Evolutionary conservation across 1,284 basidiomycete species (phyloP).

Genomic region (Puccinia brachypodii): DNA sequence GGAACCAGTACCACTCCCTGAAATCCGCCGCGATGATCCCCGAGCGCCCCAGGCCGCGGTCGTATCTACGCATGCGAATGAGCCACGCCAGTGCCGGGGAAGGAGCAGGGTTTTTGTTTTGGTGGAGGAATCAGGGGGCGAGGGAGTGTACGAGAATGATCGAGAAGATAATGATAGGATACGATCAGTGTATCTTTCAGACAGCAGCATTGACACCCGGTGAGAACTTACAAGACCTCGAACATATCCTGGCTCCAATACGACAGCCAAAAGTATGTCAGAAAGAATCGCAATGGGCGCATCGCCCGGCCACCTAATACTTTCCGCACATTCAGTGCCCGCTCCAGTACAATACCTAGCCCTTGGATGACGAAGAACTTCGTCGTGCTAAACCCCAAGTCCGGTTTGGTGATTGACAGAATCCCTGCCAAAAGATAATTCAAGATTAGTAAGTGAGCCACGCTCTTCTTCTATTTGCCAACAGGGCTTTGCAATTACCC

Average conservation of each 20-base stretch:
- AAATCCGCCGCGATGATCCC: slow-evolving; percentile 8
- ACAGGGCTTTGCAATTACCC: not conserved
- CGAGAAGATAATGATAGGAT: not conserved
- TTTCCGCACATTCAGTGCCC: not conserved
- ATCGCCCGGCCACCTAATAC: not conserved
- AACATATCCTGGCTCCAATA: slow-evolving; percentile 26
- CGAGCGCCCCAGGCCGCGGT: slow-evolving; percentile 17
- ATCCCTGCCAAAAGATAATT: not conserved
- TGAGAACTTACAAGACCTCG: not conserved
- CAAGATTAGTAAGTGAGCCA: not conserved
- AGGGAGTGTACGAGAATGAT: not conserved
- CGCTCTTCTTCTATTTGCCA: not conserved
- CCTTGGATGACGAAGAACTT: slow-evolving; percentile 32
- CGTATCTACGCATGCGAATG: not conserved
- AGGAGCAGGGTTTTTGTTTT: not conserved
- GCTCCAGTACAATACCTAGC: not conserved
- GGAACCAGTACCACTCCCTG: slow-evolving; percentile 32
- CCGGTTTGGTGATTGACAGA: slow-evolving; percentile 15
- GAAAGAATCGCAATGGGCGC: not conserved
- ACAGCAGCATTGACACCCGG: not conserved
- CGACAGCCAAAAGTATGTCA: slow-evolving; percentile 6
- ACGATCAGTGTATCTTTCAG: not conserved
- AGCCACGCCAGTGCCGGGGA: not conserved
- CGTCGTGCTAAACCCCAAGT: slow-evolving; percentile 4
- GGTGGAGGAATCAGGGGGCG: not conserved